Evolutionary conservation across 2,329 filamentous ascomycete genomes (phyloP).

Genomic region (Ploettnerulaceae sp.): DNA sequence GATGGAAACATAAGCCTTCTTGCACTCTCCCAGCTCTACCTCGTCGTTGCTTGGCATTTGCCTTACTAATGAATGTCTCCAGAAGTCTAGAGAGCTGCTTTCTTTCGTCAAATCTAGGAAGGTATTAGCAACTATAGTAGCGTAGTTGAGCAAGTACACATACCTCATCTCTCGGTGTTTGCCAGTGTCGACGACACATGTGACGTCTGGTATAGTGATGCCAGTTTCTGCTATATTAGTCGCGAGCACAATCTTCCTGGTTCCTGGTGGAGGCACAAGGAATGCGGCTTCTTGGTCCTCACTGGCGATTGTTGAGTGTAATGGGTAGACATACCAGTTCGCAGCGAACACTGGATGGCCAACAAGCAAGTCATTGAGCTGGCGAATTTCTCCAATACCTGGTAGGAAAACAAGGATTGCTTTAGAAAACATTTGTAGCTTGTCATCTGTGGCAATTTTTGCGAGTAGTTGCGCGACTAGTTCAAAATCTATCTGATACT

Average conservation of each 20-base stretch:
- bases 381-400: constrained; percentile 87
- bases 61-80: constrained; percentile 91
- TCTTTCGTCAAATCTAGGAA: constrained; percentile 70
- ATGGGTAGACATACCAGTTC: constrained; percentile 79
- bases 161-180: constrained; percentile 92
- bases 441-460: constrained; percentile 64
- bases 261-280: constrained; percentile 71
- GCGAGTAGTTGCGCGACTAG: constrained; percentile 76
- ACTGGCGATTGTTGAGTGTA: constrained; percentile 92
- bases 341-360: constrained; percentile 70
- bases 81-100: constrained; percentile 85
- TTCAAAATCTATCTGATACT: constrained; percentile 87
- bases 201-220: constrained; percentile 97
- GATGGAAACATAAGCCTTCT: constrained; percentile 88
- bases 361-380: constrained; percentile 78
- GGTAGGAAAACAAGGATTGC: constrained; percentile 93
- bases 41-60: constrained; percentile 91
- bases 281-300: constrained; percentile 97
- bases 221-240: constrained; percentile 99
- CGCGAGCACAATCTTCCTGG: constrained; percentile 88
- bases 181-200: constrained; percentile 91
- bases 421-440: constrained; percentile 70
- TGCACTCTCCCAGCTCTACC: constrained; percentile 94
- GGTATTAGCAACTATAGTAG: constrained; percentile 7
- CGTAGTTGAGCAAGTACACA: neutral